Evolutionary conservation across 352 stramenopile species (phyloP).

Genomic region (Globisporangium iwayamae): DNA sequence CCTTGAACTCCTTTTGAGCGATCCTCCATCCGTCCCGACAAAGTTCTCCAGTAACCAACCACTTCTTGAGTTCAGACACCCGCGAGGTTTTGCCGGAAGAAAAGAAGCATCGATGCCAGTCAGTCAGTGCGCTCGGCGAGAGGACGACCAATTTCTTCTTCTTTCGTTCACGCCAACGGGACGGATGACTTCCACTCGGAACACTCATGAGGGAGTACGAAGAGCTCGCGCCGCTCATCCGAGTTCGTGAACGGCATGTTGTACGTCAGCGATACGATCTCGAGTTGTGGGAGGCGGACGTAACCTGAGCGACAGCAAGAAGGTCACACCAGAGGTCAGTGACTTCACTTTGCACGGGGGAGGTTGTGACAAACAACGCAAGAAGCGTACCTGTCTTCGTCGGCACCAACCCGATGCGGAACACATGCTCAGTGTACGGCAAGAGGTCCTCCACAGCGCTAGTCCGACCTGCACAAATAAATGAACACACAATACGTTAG

Average conservation of each 20-base stretch:
- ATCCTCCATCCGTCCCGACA: background rate
- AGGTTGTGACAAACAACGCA: background rate
- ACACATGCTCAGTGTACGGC: slow-evolving; percentile 60
- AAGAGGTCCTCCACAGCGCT: slow-evolving; percentile 73
- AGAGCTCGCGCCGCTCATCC: slow-evolving; percentile 70
- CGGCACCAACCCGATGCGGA: slow-evolving; percentile 64
- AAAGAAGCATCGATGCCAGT: background rate
- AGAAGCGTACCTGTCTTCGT: slow-evolving; percentile 62
- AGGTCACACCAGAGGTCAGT: slow-evolving; percentile 14
- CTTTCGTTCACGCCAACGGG: background rate
- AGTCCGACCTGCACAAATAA: slow-evolving; percentile 38
- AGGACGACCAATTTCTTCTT: background rate
- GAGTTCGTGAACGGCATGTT: slow-evolving; percentile 60
- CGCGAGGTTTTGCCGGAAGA: background rate
- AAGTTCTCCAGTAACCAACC: background rate
- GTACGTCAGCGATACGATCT: slow-evolving; percentile 75
- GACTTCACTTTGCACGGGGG: background rate
- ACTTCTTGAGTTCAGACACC: background rate
- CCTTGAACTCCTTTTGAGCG: background rate
- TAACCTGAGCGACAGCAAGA: slow-evolving; percentile 35
- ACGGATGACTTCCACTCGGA: slow-evolving; percentile 36
- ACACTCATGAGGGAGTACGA: slow-evolving; percentile 64
- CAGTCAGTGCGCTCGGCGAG: background rate
- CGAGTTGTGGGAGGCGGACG: slow-evolving; percentile 59
- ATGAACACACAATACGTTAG: slow-evolving; percentile 2